A percentile compares a stretch with the other conserved stretches of the same genome.
phyloP scores from a whole-genome alignment of 257 asterid genomes.

The Anisodus tanguticus region DNA sequence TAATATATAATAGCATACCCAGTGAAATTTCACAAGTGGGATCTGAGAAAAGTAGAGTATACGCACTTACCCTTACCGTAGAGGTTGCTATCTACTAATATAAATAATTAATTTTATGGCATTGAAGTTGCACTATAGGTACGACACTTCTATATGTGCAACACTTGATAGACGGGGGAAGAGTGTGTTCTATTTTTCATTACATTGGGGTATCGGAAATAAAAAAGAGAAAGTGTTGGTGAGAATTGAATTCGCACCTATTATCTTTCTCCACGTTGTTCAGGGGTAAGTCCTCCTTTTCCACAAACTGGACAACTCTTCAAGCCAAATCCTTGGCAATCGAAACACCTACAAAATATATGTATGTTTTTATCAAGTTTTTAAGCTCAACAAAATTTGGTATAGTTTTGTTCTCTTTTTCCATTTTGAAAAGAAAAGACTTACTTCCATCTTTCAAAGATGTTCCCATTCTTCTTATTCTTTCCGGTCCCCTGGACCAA shows the following conservation, averaged over 20 bases:
- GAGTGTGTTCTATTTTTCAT: background rate
- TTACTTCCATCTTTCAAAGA: slow-evolving; percentile 91
- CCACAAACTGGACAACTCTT: slow-evolving; percentile 85
- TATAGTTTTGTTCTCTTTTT: background rate
- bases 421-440: slow-evolving; percentile 28
- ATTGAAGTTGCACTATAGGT: background rate
- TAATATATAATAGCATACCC: background rate
- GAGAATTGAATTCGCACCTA: background rate
- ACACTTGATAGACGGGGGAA: background rate
- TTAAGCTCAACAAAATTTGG: background rate
- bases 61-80: too few species aligned
- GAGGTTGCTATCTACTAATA: too few species aligned
- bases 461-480: slow-evolving; percentile 90
- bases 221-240: background rate
- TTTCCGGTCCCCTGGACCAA: slow-evolving; percentile 75
- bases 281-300: slow-evolving; percentile 83
- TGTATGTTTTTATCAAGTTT: background rate
- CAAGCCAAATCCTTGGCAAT: slow-evolving; percentile 90
- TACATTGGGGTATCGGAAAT: background rate
- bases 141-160: background rate
- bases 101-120: background rate
- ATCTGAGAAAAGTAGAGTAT: too few species aligned
- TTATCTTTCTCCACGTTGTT: slow-evolving; percentile 91
- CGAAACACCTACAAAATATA: slow-evolving; percentile 63
- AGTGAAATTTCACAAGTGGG: too few species aligned